Base-by-base conservation (phyloP, 2,329 filamentous ascomycete species). In the Sphaerulina populicola region DNA sequence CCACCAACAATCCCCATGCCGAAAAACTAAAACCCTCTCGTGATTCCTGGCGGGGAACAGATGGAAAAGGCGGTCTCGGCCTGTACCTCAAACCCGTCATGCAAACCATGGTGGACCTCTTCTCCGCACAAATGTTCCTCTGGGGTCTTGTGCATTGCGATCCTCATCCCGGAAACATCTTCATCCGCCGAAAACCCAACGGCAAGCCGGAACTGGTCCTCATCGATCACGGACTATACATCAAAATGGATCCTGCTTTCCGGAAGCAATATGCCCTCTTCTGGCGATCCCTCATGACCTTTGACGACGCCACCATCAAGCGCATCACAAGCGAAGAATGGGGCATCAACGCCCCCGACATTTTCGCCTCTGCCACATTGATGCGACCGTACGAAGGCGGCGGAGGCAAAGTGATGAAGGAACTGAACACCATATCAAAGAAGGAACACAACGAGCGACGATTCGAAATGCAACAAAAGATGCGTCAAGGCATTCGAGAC, bases 71-170 rank as follows among this genome's bases (percentile, higher is more conserved):
- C 44, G 93, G 93, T 0, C 79, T 97, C 0, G 93, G 93, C 0
- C 74, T 98, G 2, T 82, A 81, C 6, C 75, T 88, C 29, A 86
- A 86, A 64, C 85, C 91, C 53, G 88, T 96, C 53, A 97, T 97
- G 93, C 86, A 85, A 5, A 96, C 88, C 30, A 96, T 97, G 82
- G 81, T 96, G 44, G 91, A 96, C 67, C 78, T 97, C 31, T 98
- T 97, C 74, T 87, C 85, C n/a, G 90, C 88, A 2, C 91, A 97
- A 66, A 97, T 97, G 78, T 98, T 96, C 74, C 84, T 94, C 58
- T 97, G 88, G 87, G 93, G 93, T 10, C 79, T 87, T 39, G 87
- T 97, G 0, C 91, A 98, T 72, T 96, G 91, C 71, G 93, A 98
- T 67, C 93, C 93, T 8, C 93, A 98, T 65, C 93, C 93, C 1